A percentile compares a stretch with the other conserved stretches of the same genome.
Conservation (phyloP, 306 rosid genomes). For the Fragaria iinumae region DNA sequence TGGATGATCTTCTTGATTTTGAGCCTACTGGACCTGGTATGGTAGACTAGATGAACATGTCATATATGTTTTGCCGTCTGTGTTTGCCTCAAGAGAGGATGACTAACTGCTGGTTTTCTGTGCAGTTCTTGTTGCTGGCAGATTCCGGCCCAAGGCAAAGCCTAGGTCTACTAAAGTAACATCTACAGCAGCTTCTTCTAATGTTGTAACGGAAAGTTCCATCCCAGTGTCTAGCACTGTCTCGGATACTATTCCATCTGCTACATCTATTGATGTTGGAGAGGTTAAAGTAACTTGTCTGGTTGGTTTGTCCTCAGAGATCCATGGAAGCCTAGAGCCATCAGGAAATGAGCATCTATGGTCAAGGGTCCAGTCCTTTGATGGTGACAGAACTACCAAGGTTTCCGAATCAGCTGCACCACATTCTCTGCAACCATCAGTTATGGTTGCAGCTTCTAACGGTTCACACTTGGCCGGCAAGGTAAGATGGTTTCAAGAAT, state of each 20-base stretch:
- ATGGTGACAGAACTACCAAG: constrained; percentile 7
- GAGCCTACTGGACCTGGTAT: constrained; percentile 26
- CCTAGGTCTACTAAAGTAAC: constrained; percentile 42
- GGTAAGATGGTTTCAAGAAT: constrained; percentile 38
- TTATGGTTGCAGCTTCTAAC: constrained; percentile 30
- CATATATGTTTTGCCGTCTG: background rate
- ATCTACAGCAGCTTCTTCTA: constrained; percentile 23
- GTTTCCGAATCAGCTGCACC: constrained; percentile 36
- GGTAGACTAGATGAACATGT: too few relatives aligned
- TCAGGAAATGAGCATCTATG: constrained; percentile 20
- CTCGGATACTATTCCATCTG: constrained; percentile 27
- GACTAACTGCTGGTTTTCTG: constrained; percentile 10
- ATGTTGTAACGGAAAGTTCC: constrained; percentile 20
- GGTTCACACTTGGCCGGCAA: constrained; percentile 44
- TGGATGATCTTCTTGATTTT: constrained; percentile 50
- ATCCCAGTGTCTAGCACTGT: constrained; percentile 24
- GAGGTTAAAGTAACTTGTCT: background rate
- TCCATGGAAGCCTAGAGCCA: constrained; percentile 19
- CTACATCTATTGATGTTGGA: constrained; percentile 22
- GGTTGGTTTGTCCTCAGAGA: constrained; percentile 20
- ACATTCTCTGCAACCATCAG: constrained; percentile 30
- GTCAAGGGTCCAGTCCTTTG: constrained; percentile 29
- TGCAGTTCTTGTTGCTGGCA: constrained; percentile 35
- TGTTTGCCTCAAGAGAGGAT: constrained; percentile 21
- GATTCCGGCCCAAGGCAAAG: constrained; percentile 61